phyloP scores from a whole-genome alignment of 371 early-diverging fungal species.

The Phascolomyces articulosus region DNA sequence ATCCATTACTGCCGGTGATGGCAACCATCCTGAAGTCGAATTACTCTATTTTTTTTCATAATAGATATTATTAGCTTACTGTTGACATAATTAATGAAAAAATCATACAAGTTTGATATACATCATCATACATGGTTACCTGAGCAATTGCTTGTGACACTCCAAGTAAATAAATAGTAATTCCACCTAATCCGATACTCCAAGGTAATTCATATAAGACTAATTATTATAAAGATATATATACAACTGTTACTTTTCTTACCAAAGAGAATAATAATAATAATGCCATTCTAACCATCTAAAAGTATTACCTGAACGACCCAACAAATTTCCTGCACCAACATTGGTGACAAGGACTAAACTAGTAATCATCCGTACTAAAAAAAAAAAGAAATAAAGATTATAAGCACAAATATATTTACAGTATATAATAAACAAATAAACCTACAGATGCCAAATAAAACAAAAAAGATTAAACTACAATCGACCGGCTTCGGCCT shows the following conservation, averaged over 20 bases:
- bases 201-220: conserved; percentile 17
- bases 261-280: neutral
- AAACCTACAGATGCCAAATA: neutral
- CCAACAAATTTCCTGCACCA: neutral
- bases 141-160: conserved; percentile 28
- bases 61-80: too few species aligned
- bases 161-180: conserved; percentile 23
- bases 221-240: neutral
- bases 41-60: conserved; percentile 10
- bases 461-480: neutral
- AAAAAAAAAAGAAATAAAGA: neutral
- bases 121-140: neutral
- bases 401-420: neutral
- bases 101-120: too few species aligned
- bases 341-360: neutral
- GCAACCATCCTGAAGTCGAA: conserved; percentile 27
- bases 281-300: too few species aligned
- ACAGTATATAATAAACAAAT: neutral
- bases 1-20: conserved; percentile 25
- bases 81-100: too few species aligned
- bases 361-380: neutral
- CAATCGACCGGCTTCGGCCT: neutral
- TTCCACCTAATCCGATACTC: conserved; percentile 23
- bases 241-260: too few species aligned
- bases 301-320: neutral